Base-by-base conservation (phyloP, 1,284 basidiomycete species). In the Chondrostereum purpureum region DNA sequence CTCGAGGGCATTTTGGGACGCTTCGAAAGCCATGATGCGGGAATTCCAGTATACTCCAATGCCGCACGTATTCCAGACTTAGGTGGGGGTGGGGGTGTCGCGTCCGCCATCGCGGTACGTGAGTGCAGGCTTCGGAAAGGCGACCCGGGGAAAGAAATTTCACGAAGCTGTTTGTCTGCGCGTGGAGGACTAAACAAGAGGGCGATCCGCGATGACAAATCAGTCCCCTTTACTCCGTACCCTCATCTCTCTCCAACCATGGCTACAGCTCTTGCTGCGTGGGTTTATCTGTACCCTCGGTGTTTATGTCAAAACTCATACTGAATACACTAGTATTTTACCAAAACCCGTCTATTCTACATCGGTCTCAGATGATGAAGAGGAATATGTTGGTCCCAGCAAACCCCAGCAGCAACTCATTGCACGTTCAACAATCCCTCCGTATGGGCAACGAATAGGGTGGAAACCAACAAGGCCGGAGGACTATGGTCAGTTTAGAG, bases 391-490 rank as follows among this genome's bases (percentile, higher is more conserved):
- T 13, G 59, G 54, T 21, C 59, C 53, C 19, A 63, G 58, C 24
- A 51, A 60, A 33, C 65, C 68, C 10, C 66, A 72, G 14, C 68
- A 77, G 48, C 59, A 74, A 4, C 58, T 85, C 42, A 67, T 75
- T 48, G 60, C 77, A 61, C 70, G 87, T 42, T 62, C 64, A 33
- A 67, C 64, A 33, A 69, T 86, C 24, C 92, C 90, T 18, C 74
- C 83, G 4, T 98, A 98, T 63, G 89, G 94, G 5, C 81, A 86
- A 58, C 77, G 95, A 49, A 73, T 66, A 53, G 85, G 81, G 48
- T 99, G 95, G 95, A 89, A 82, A 58, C 95, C 95, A 16, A 77
- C 77, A 35, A 73, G 75, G 16, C 77, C 78, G 50, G 84, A 86
- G 46, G 93, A 98, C 58, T 98, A 88, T 67, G 89, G 86, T 85